Conservation (phyloP, 192 early-diverging fungal species). For the Coemansia reversa region DNA sequence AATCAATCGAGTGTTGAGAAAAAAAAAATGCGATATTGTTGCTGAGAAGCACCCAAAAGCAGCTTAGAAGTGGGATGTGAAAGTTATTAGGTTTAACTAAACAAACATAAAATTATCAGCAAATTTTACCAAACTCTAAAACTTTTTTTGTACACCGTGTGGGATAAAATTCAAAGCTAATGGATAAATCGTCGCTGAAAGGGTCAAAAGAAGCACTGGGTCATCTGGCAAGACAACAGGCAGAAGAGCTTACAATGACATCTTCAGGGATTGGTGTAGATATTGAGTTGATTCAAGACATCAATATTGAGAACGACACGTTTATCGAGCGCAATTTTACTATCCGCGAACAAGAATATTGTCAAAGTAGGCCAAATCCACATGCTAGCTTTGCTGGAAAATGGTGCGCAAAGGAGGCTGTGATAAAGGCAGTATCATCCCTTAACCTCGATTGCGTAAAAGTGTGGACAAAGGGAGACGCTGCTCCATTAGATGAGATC, state of each 20-base stretch:
- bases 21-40: no score
- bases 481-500: slow-evolving; percentile 86
- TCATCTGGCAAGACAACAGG: slow-evolving; percentile 22
- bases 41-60: no score
- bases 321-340: slow-evolving; percentile 96
- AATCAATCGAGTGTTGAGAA: no score
- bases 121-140: neutral
- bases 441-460: slow-evolving; percentile 49
- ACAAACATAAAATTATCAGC: no score
- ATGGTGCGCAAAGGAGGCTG: slow-evolving; percentile 96
- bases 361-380: slow-evolving; percentile 65
- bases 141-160: slow-evolving; percentile 4
- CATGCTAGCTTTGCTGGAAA: slow-evolving; percentile 86
- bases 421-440: slow-evolving; percentile 88
- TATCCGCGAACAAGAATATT: slow-evolving; percentile 73
- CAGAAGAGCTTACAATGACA: neutral
- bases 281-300: slow-evolving; percentile 79
- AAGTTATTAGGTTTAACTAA: no score
- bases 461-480: slow-evolving; percentile 79
- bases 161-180: slow-evolving; percentile 26
- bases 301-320: slow-evolving; percentile 77
- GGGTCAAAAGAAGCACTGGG: slow-evolving; percentile 19
- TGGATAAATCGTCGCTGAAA: slow-evolving; percentile 17
- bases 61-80: no score
- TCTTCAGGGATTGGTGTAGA: slow-evolving; percentile 76